Evolutionary conservation across 148 eudicot genomes (phyloP).

Genomic region (Arbutus unedo): DNA sequence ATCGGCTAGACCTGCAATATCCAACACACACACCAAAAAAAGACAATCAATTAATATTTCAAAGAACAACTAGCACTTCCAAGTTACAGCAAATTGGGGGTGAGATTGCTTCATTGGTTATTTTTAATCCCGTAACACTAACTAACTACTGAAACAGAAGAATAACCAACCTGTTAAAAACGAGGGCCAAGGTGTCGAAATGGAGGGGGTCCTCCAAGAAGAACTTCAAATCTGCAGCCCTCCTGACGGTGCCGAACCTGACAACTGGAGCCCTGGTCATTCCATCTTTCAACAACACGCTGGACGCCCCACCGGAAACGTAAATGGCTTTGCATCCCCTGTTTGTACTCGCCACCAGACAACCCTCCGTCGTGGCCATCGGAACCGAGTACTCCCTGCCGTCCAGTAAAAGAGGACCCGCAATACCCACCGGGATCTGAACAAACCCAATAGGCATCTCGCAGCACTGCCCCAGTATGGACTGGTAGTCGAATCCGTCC

Average conservation of each 20-base stretch:
- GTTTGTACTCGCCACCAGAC: constrained; percentile 80
- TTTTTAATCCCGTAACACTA: no score
- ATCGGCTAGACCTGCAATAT: constrained; percentile 68
- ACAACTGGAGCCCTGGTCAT: constrained; percentile 94
- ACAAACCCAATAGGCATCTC: constrained; percentile 89
- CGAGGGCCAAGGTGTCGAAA: constrained; percentile 53
- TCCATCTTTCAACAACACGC: constrained; percentile 57
- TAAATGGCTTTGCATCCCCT: constrained; percentile 81
- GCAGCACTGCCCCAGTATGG: constrained; percentile 78
- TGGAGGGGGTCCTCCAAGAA: constrained; percentile 67
- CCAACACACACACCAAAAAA: background rate
- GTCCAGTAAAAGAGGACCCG: constrained; percentile 72
- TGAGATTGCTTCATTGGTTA: no score
- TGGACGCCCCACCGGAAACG: constrained; percentile 64
- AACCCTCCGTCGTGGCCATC: constrained; percentile 91
- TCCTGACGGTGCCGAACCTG: constrained; percentile 59
- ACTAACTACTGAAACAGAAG: background rate
- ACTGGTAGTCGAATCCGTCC: constrained; percentile 66
- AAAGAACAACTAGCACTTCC: background rate
- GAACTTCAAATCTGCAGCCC: constrained; percentile 63
- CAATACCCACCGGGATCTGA: constrained; percentile 84
- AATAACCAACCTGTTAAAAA: constrained; percentile 56
- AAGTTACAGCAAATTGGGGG: no score
- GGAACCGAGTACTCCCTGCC: constrained; percentile 69
- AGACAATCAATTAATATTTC: background rate